Evolutionary conservation across 2,329 filamentous ascomycete species (phyloP).

Genomic region (Blastomyces percursus): DNA sequence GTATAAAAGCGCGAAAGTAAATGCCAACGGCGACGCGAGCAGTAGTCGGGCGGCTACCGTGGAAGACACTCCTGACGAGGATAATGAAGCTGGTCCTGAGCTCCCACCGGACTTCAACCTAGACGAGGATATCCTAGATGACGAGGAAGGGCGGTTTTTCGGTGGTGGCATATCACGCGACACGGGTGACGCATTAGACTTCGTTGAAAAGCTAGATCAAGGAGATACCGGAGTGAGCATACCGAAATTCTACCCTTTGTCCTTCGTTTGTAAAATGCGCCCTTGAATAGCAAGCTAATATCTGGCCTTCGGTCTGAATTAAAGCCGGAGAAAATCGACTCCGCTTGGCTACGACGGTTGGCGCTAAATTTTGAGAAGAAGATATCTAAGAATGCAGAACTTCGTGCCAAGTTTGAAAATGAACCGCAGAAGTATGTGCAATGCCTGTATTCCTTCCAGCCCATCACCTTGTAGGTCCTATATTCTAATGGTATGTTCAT

Average conservation of each 20-base stretch:
- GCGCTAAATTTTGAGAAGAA: constrained; percentile 79
- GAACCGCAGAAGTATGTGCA: constrained; percentile 57
- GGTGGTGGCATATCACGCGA: constrained; percentile 76
- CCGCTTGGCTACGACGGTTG: constrained; percentile 69
- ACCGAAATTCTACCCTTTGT: not conserved
- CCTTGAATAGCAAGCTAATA: not conserved
- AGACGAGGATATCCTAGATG: constrained; percentile 53
- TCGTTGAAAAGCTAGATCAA: constrained; percentile 59
- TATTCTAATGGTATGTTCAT: constrained; percentile 14
- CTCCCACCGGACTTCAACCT: constrained; percentile 47
- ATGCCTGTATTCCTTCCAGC: not conserved
- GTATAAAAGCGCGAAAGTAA: constrained; percentile 51
- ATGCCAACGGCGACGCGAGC: constrained; percentile 40
- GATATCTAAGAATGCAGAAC: constrained; percentile 80
- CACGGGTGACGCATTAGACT: constrained; percentile 77
- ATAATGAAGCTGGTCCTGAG: constrained; percentile 42
- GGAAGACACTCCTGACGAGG: constrained; percentile 40
- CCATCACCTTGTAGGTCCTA: not conserved
- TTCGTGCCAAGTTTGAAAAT: constrained; percentile 72
- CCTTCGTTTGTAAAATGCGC: not conserved
- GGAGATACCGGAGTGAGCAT: constrained; percentile 36
- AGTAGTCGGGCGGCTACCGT: constrained; percentile 36
- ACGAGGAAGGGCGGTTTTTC: constrained; percentile 92
- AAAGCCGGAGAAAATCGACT: constrained; percentile 65
- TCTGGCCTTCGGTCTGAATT: not conserved